These are phyloP conservation scores for Phoma sp. DNA, from an alignment of 2,329 filamentous ascomycete species.

Conservation along the genomic window DNA sequence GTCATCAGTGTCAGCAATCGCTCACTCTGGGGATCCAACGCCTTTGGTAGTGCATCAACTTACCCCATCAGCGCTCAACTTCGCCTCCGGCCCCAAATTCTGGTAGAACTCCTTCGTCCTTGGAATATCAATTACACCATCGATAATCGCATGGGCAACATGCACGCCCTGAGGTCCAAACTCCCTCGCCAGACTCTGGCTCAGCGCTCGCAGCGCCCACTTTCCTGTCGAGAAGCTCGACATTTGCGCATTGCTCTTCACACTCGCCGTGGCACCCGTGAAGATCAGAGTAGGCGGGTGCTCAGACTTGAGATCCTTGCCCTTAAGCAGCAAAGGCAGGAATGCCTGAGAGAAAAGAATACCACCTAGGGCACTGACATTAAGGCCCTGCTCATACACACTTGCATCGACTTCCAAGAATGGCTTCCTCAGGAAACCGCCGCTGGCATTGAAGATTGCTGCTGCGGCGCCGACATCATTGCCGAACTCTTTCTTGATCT, in stretches of 20 bases:
- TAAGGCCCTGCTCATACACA: constrained; percentile 62
- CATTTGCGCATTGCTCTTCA: constrained; percentile 75
- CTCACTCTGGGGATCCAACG: neutral
- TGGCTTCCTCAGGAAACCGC: constrained; percentile 65
- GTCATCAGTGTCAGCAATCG: neutral
- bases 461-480: constrained; percentile 58
- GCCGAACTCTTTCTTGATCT: constrained; percentile 66
- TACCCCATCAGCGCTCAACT: constrained; percentile 78
- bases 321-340: constrained; percentile 73
- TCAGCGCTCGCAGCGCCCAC: constrained; percentile 77
- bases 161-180: constrained; percentile 87
- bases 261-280: constrained; percentile 83
- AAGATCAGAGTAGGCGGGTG: constrained; percentile 83
- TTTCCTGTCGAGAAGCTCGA: constrained; percentile 79
- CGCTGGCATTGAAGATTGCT: constrained; percentile 75
- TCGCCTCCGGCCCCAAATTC: constrained; percentile 66
- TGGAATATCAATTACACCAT: constrained; percentile 85
- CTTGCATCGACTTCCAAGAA: constrained; percentile 67
- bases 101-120: constrained; percentile 68
- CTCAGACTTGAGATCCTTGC: constrained; percentile 58
- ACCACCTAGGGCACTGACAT: constrained; percentile 64
- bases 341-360: constrained; percentile 77
- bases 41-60: constrained; percentile 45
- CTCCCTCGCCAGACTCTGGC: constrained; percentile 79
- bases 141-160: constrained; percentile 81